phyloP scores from a whole-genome alignment of 1,284 basidiomycete genomes.

The Schizopora paradoxa region DNA sequence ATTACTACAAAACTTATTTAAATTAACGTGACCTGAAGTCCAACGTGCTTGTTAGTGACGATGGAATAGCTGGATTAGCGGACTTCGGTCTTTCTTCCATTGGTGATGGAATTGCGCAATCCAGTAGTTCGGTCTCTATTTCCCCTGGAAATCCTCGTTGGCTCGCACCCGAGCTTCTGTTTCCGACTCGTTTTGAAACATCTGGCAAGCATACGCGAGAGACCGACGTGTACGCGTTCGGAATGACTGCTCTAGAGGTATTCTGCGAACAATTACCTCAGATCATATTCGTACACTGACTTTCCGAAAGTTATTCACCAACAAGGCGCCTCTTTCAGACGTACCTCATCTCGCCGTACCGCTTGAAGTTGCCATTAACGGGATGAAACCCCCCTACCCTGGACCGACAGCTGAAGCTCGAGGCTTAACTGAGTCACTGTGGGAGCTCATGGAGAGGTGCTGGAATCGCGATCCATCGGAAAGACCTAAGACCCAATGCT shows the following conservation, averaged over 20 bases:
- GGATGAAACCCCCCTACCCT: neutral
- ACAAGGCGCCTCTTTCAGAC: neutral
- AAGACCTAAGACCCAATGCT: neutral
- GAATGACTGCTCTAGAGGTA: neutral
- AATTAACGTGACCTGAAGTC: no score
- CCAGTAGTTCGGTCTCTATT: no score
- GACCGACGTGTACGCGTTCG: neutral
- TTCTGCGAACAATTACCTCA: neutral
- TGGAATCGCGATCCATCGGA: neutral
- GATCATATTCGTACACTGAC: no score
- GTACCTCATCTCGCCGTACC: neutral
- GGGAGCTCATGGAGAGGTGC: neutral
- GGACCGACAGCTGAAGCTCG: neutral
- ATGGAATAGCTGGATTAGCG: no score
- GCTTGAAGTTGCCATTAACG: neutral
- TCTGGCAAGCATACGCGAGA: neutral
- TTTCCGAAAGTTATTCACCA: neutral
- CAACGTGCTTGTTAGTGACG: no score
- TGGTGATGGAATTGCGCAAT: no score
- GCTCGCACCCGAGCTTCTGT: neutral
- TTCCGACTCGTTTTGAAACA: neutral
- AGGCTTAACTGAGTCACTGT: neutral
- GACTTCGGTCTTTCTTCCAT: no score
- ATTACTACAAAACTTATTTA: no score
- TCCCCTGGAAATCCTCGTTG: no score